These are phyloP conservation scores for Pichia sp. DNA, from an alignment of 1,139 yeast species.

Conservation along the genomic window DNA sequence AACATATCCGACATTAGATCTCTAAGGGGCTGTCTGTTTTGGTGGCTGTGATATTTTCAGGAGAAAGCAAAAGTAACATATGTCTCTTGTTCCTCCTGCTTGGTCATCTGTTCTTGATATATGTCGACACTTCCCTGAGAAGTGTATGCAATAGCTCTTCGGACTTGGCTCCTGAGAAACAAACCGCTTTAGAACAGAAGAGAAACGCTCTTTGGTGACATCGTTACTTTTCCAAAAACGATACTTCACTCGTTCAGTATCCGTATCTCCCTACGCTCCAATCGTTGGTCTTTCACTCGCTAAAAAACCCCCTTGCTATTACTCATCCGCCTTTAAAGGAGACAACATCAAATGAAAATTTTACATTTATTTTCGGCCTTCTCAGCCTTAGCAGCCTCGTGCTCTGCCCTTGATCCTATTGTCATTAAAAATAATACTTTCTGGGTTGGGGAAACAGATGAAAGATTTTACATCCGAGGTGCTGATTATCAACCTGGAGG, in stretches of 20 bases:
- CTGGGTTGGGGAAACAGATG: slow-evolving; percentile 44
- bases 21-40: neutral
- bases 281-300: too few relatives aligned
- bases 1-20: too few relatives aligned
- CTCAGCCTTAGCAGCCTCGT: slow-evolving; percentile 13
- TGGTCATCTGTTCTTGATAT: too few relatives aligned
- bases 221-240: too few relatives aligned
- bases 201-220: too few relatives aligned
- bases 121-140: too few relatives aligned
- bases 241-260: too few relatives aligned
- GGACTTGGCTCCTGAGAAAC: too few relatives aligned
- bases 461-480: slow-evolving; percentile 46
- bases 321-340: neutral
- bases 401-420: slow-evolving; percentile 41
- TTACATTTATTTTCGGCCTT: neutral
- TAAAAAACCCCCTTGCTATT: too few relatives aligned
- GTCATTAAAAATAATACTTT: slow-evolving; percentile 74
- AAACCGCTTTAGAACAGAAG: too few relatives aligned
- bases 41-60: neutral
- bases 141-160: too few relatives aligned
- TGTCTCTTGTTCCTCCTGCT: neutral
- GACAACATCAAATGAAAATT: slow-evolving; percentile 5
- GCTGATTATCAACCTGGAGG: slow-evolving; percentile 64
- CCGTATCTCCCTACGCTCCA: too few relatives aligned
- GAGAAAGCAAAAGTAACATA: neutral